These are phyloP conservation scores for Starmerella stellata DNA, from an alignment of 805 yeast species.

Conservation along the genomic window DNA sequence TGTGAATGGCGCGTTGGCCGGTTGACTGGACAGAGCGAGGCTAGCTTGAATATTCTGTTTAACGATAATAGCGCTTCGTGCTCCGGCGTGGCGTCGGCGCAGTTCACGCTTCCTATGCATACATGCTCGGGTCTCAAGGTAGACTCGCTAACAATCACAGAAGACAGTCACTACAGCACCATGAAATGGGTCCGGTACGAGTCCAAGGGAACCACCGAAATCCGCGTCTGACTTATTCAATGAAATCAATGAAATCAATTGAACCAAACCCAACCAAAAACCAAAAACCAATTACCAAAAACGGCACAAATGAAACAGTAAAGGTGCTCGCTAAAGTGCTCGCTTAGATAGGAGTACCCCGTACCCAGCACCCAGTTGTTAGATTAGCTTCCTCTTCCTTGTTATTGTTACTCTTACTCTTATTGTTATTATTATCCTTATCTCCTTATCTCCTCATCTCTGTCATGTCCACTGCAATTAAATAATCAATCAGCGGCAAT, in stretches of 20 bases:
- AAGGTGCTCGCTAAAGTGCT: no score
- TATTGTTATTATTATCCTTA: no score
- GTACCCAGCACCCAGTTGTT: no score
- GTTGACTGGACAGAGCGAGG: conserved; percentile 48
- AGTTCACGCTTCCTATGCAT: conserved; percentile 54
- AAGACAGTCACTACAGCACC: conserved; percentile 45
- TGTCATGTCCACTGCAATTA: no score
- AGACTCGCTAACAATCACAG: conserved; percentile 45
- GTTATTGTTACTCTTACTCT: no score
- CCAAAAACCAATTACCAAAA: no score
- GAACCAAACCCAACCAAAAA: no score
- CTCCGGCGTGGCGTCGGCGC: conserved; percentile 41
- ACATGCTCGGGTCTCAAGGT: conserved; percentile 63
- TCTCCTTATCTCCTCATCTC: background rate
- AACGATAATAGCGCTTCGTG: background rate
- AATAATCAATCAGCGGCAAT: no score
- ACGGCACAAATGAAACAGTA: no score
- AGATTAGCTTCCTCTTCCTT: no score
- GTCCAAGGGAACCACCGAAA: conserved; percentile 65
- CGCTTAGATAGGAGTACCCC: no score
- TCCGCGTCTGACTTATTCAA: conserved; percentile 26
- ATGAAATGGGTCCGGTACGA: conserved; percentile 78
- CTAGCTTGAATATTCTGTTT: conserved; percentile 43
- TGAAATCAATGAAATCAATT: background rate
- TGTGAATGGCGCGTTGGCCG: conserved; percentile 57